phyloP scores from a whole-genome alignment of 179 eudicot species.

The Beta lomatogona region DNA sequence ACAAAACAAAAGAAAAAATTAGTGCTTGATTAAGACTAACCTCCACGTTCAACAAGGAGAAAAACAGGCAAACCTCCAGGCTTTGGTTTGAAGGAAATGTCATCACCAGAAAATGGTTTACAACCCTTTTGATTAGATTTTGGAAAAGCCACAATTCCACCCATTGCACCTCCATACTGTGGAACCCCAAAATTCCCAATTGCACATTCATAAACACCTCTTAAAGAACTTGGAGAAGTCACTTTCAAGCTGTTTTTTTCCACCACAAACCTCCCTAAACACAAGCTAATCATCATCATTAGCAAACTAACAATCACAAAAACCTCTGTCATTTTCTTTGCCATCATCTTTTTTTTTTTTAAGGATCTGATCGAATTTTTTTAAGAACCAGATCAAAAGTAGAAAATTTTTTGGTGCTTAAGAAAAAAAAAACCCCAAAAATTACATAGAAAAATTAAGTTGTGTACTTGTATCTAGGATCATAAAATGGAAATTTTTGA shows the following conservation, averaged over 20 bases:
- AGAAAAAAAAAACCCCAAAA: constrained; percentile 33
- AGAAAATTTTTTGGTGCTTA: not conserved
- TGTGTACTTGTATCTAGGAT: not conserved
- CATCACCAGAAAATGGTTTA: constrained; percentile 53
- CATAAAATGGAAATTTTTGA: not conserved
- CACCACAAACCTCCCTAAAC: constrained; percentile 82
- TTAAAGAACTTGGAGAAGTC: constrained; percentile 65
- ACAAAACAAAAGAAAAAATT: not conserved
- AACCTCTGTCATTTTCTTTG: constrained; percentile 31
- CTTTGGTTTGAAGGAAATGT: constrained; percentile 55
- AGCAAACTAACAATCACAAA: constrained; percentile 36
- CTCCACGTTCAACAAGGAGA: constrained; percentile 88
- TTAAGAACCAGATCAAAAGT: constrained; percentile 25
- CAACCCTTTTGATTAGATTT: constrained; percentile 74
- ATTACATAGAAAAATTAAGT: too few relatives aligned
- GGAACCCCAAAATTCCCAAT: constrained; percentile 99
- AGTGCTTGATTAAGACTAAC: constrained; percentile 37
- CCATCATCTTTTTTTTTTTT: not conserved
- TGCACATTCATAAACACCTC: constrained; percentile 77
- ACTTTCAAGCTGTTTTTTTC: constrained; percentile 87
- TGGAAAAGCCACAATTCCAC: constrained; percentile 73
- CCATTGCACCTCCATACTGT: constrained; percentile 90
- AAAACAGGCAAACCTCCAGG: constrained; percentile 87
- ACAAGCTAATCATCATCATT: constrained; percentile 15
- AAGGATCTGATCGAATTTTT: not conserved